Evolutionary conservation across 139 green algal species (phyloP).

Genomic region (Pleodorina starrii): DNA sequence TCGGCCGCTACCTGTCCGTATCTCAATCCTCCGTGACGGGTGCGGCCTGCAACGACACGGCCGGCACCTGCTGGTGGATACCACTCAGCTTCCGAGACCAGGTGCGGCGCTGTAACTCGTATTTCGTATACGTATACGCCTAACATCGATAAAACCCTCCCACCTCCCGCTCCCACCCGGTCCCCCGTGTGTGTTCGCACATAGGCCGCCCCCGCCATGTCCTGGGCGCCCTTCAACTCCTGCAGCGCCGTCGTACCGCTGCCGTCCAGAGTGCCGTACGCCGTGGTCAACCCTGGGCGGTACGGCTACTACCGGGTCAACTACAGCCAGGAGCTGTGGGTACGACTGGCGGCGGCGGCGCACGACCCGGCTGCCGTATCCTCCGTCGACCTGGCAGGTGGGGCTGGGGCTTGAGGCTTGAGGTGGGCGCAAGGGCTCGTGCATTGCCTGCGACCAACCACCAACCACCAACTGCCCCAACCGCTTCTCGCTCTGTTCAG

Average conservation of each 20-base stretch:
- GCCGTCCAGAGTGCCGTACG: not conserved
- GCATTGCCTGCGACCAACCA: no score
- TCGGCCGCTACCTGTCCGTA: not conserved
- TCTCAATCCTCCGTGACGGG: not conserved
- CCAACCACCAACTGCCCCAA: no score
- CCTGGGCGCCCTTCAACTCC: slow-evolving; percentile 55
- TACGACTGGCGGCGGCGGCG: slow-evolving; percentile 14
- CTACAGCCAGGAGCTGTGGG: slow-evolving; percentile 51
- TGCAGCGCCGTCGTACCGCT: slow-evolving; percentile 43
- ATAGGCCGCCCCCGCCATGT: not conserved
- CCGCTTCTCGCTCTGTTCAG: no score
- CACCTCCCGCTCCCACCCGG: no score
- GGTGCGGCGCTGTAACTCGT: no score
- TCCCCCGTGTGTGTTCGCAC: no score
- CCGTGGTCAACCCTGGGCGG: slow-evolving; percentile 49
- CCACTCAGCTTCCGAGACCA: slow-evolving; percentile 35
- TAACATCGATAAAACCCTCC: no score
- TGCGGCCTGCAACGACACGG: slow-evolving; percentile 4
- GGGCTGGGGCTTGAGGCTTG: no score
- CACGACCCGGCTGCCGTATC: slow-evolving; percentile 5
- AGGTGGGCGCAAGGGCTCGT: no score
- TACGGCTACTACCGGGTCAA: slow-evolving; percentile 49
- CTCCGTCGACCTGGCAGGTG: slow-evolving; percentile 60
- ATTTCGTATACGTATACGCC: no score
- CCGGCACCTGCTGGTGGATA: not conserved